Evolutionary conservation across 164 flowering plant genomes (phyloP), one percentile per base, ranked within the genome.

Genomic region (Hamamelis virginiana): DNA sequence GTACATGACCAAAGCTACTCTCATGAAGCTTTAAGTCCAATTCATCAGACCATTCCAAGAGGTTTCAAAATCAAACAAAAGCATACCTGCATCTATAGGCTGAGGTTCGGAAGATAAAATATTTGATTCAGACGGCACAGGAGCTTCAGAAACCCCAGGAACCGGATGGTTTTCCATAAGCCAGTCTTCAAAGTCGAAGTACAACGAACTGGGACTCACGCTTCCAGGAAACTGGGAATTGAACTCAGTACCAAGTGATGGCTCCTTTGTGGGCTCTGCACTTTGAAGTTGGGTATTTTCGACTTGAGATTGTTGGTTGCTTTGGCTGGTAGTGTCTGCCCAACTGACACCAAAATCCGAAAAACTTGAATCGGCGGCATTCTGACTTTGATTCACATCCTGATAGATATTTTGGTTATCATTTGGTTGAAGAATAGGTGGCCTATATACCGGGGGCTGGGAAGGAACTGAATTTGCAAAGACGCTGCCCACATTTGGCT

Each of bases 1-100:
- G 53, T 63, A 25, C 66, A 63, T 23, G 10, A 5, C 66, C 27
- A 10, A 22, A 13, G 1, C 50, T 62, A 33, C 15, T 53, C 58
- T 19, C 21, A 41, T 62, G 3, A 62, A 10, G 21, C 38, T 46
- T 43, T 8, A 23, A 64, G 45, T 18, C 51, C 19, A 64, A 23
- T 67, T 73, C 23, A 80, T 71, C 55, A 76, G 67, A 44, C 71
- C 63, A 47, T 71, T 50, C 82, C 76, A 84, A 43, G 76, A 67
- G 47, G 74, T 80, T 19, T 82, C 87, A 28, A 79, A 80, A 75
- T 84, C 88, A 59, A 76, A 80, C 0, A 62, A 70, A 19, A 78
- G 72, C 80, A 74, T 21, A 33, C 68, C 72, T 0, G 82, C 45
- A 64, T 82, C 85, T 6, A 78, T 25, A 5, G 68, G 28, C 5